These are phyloP conservation scores for Tanacetum coccineum DNA, from an alignment of 129 eudicot species.

Conservation along the genomic window DNA sequence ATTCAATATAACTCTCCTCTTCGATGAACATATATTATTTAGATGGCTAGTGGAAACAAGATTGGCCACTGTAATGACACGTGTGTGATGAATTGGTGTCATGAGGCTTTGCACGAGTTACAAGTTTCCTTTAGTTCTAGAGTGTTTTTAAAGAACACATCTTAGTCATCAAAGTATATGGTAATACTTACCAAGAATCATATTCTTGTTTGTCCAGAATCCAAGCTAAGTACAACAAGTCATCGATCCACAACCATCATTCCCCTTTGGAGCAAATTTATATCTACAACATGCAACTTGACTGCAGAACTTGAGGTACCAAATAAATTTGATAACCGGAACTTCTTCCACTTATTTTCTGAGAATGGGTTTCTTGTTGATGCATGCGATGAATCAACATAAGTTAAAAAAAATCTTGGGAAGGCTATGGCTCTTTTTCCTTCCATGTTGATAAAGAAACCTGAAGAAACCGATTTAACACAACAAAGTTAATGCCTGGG, in stretches of 20 bases:
- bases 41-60: no score
- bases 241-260: conserved; percentile 69
- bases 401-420: conserved; percentile 52
- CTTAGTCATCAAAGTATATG: no score
- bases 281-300: conserved; percentile 76
- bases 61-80: conserved; percentile 29
- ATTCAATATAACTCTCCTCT: no score
- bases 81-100: conserved; percentile 31
- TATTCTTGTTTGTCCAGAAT: conserved; percentile 99
- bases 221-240: conserved; percentile 91
- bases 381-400: conserved; percentile 60
- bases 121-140: conserved; percentile 26
- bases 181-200: conserved; percentile 99
- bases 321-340: conserved; percentile 82
- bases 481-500: no score
- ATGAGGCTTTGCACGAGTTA: conserved; percentile 34
- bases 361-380: conserved; percentile 83
- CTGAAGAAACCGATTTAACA: conserved; percentile 29
- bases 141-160: not conserved
- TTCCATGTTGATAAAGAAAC: conserved; percentile 91
- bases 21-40: no score
- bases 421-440: conserved; percentile 49
- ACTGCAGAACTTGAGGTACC: conserved; percentile 85
- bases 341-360: conserved; percentile 97
- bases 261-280: conserved; percentile 57